These are phyloP conservation scores for Polytrichum formosum DNA, from an alignment of 225 moss, liverwort and hornwort species.

Conservation along the genomic window DNA sequence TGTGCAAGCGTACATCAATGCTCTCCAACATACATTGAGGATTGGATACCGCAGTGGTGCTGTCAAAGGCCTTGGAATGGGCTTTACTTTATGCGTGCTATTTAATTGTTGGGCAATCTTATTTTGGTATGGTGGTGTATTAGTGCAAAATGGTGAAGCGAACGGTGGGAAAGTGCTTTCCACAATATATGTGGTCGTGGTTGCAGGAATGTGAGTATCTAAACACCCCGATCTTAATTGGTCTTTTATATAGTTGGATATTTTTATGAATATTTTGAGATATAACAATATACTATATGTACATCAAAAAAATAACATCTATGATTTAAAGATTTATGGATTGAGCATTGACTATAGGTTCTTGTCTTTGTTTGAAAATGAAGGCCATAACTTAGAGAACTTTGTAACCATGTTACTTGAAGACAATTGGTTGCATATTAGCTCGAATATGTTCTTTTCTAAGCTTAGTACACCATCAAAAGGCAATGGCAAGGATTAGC, in stretches of 20 bases:
- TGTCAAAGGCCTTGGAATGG: conserved; percentile 51
- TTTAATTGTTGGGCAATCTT: conserved; percentile 34
- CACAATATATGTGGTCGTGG: conserved; percentile 49
- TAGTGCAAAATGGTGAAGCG: conserved; percentile 25
- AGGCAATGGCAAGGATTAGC: too few species aligned
- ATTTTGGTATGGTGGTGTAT: conserved; percentile 65
- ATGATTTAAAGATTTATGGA: too few species aligned
- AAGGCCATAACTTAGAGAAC: too few species aligned
- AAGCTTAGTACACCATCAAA: too few species aligned
- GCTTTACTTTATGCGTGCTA: conserved; percentile 22
- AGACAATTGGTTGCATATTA: too few species aligned
- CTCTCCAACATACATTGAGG: conserved; percentile 35
- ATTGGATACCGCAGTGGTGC: conserved; percentile 43
- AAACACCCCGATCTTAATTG: background rate
- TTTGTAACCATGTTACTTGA: too few species aligned
- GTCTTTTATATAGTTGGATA: background rate
- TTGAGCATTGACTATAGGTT: too few species aligned
- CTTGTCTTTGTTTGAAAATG: too few species aligned
- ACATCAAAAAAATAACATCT: too few species aligned
- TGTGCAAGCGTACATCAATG: conserved; percentile 24
- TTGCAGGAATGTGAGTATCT: conserved; percentile 50
- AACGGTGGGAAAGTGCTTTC: conserved; percentile 53
- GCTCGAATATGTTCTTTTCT: too few species aligned
- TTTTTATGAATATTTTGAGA: too few species aligned
- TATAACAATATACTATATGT: too few species aligned